These are phyloP conservation scores for Pulicaria dysenterica DNA, from an alignment of 129 eudicot species.

Conservation along the genomic window DNA sequence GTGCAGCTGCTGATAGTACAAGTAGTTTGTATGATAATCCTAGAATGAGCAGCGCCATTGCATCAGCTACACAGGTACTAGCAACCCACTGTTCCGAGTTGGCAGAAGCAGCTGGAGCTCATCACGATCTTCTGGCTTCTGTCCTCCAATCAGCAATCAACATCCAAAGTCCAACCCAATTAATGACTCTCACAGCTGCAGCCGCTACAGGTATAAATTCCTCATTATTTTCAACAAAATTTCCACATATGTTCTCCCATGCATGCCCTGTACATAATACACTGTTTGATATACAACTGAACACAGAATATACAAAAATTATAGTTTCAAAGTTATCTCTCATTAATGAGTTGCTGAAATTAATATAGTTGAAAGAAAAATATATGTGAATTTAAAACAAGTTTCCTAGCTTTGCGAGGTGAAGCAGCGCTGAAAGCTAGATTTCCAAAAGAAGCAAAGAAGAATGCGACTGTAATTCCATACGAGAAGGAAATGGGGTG, in stretches of 20 bases:
- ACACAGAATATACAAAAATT: no score
- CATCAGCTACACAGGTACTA: slow-evolving; percentile 77
- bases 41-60: slow-evolving; percentile 62
- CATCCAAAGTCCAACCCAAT: slow-evolving; percentile 60
- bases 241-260: not conserved
- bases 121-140: slow-evolving; percentile 59
- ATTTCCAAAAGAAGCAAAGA: slow-evolving; percentile 67
- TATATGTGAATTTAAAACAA: not conserved
- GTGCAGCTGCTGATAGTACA: slow-evolving; percentile 22
- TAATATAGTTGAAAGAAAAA: no score
- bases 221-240: not conserved
- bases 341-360: no score
- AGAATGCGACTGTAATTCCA: slow-evolving; percentile 78
- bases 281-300: no score
- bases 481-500: slow-evolving; percentile 60
- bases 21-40: slow-evolving; percentile 35
- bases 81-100: slow-evolving; percentile 81
- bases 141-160: slow-evolving; percentile 67
- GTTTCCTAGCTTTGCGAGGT: slow-evolving; percentile 70
- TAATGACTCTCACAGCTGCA: slow-evolving; percentile 84
- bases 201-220: slow-evolving; percentile 82
- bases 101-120: slow-evolving; percentile 79
- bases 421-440: slow-evolving; percentile 81
- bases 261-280: no score
- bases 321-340: no score